Percentiles rank a stretch among this genome's conserved stretches.
Evolutionary conservation across 192 early-diverging fungal species (phyloP).

Genomic region (Piromyces finnis): DNA sequence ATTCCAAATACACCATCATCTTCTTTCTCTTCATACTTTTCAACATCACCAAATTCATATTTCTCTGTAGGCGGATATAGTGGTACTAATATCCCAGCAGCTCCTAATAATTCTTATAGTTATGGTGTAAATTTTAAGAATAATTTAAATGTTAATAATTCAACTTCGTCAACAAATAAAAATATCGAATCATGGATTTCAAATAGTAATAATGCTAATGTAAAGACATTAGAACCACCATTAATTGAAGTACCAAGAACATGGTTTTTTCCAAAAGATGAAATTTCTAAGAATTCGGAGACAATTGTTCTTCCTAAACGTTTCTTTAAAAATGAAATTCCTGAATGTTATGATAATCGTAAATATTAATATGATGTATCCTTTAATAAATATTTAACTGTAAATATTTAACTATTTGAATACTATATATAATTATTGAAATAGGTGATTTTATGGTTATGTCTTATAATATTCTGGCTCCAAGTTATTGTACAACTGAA

Average conservation of each 20-base stretch:
- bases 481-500: slow-evolving; percentile 15
- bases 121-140: not conserved
- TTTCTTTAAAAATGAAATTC: not conserved
- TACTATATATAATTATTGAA: too few species aligned
- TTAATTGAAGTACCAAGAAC: not conserved
- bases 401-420: not conserved
- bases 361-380: not conserved
- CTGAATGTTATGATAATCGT: not conserved
- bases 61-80: not conserved
- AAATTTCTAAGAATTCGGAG: not conserved
- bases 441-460: slow-evolving; percentile 15
- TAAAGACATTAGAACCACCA: not conserved
- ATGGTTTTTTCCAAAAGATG: not conserved
- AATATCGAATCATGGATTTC: not conserved
- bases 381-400: too few species aligned
- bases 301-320: not conserved
- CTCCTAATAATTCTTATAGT: not conserved
- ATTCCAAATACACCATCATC: not conserved
- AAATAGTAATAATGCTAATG: not conserved
- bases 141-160: not conserved
- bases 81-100: not conserved
- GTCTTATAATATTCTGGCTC: slow-evolving; percentile 23
- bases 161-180: not conserved
- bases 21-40: not conserved
- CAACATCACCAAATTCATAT: not conserved